These are phyloP conservation scores for Moniliella sp. DNA, from an alignment of 1,284 basidiomycete species.

Conservation along the genomic window DNA sequence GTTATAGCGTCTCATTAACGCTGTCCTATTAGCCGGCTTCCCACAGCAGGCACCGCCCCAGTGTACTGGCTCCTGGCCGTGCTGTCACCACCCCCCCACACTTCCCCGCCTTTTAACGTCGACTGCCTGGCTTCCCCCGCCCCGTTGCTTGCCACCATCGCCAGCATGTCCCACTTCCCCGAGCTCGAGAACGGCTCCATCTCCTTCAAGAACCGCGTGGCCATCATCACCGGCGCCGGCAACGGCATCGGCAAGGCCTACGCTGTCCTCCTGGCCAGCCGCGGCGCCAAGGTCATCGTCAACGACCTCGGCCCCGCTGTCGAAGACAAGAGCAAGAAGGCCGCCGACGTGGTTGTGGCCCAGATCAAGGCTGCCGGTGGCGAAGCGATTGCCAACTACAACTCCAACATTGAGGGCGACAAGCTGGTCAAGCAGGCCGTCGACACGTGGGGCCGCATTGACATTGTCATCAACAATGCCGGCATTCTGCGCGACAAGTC, in stretches of 20 bases:
- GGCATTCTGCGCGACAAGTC: conserved; percentile 68
- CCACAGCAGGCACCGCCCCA: too few relatives aligned
- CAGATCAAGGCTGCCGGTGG: background rate
- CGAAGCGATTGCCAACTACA: background rate
- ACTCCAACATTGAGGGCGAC: conserved; percentile 47
- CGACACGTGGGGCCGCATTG: conserved; percentile 29
- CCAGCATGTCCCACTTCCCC: too few relatives aligned
- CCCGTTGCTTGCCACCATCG: too few relatives aligned
- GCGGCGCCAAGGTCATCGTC: conserved; percentile 21
- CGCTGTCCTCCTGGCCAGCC: conserved; percentile 11
- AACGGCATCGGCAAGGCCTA: conserved; percentile 39
- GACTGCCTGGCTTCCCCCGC: too few relatives aligned
- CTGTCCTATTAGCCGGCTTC: too few relatives aligned
- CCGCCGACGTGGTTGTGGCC: conserved; percentile 74
- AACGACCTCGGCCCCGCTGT: conserved; percentile 39
- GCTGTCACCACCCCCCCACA: too few relatives aligned
- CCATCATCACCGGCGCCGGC: conserved; percentile 83
- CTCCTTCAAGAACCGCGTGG: conserved; percentile 79
- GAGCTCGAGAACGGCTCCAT: too few relatives aligned
- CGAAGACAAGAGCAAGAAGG: conserved; percentile 71
- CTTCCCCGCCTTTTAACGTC: too few relatives aligned
- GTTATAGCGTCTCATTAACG: too few relatives aligned
- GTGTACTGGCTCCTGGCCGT: too few relatives aligned
- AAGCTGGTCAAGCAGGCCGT: conserved; percentile 55
- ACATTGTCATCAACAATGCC: conserved; percentile 54